Percentiles rank a stretch among this genome's conserved stretches.
Conservation (phyloP, 805 yeast species). For the Saccharomycopsis sp. region DNA sequence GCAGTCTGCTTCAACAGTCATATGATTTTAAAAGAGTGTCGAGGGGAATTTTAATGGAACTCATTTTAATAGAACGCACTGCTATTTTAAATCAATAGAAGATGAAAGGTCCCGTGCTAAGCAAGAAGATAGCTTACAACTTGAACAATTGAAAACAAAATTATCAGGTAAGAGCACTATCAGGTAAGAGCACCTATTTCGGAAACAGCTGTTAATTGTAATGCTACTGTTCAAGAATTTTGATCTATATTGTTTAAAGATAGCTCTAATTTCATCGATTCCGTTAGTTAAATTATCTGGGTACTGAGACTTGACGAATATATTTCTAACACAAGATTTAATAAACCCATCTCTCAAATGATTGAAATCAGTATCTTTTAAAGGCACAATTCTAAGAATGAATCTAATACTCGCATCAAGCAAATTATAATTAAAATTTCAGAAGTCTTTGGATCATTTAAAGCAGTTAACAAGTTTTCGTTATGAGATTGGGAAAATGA, state of each 20-base stretch:
- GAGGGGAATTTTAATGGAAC: no score
- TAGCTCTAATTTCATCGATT: constrained; percentile 17
- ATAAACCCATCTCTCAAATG: constrained; percentile 87
- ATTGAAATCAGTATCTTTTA: constrained; percentile 83
- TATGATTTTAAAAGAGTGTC: no score
- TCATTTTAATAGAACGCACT: no score
- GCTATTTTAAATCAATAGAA: no score
- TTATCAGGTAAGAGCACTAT: no score
- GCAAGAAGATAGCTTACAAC: no score
- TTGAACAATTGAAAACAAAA: no score
- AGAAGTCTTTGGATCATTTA: constrained; percentile 48
- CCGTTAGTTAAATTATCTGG: constrained; percentile 17
- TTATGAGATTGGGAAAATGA: constrained; percentile 30
- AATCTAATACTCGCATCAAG: constrained; percentile 55
- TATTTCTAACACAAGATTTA: constrained; percentile 40
- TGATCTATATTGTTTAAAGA: constrained; percentile 15
- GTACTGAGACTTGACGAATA: constrained; percentile 7
- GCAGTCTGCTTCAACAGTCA: no score
- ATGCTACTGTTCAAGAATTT: constrained; percentile 46
- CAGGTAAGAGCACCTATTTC: no score
- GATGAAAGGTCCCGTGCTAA: no score
- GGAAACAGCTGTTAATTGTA: no score
- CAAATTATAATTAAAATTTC: constrained; percentile 46
- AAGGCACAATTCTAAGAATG: constrained; percentile 73
- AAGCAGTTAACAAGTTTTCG: constrained; percentile 36